A percentile compares a stretch with the other conserved stretches of the same genome.
phyloP scores from a whole-genome alignment of 2,329 filamentous ascomycete species.

The Exophiala sideris region DNA sequence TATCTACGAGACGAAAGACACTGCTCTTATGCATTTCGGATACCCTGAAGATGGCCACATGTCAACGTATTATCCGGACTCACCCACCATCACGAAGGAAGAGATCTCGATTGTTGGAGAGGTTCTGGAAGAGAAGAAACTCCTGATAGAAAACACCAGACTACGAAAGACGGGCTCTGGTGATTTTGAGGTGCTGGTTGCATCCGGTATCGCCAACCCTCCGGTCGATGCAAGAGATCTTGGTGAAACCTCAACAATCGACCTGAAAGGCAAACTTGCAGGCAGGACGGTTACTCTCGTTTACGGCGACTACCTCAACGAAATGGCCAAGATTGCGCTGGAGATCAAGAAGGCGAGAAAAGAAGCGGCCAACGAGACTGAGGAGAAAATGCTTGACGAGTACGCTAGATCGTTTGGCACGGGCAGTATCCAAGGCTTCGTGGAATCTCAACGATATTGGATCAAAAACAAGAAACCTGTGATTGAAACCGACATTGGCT shows the following conservation, averaged over 20 bases:
- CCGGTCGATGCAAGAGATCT: constrained; percentile 65
- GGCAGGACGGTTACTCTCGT: constrained; percentile 68
- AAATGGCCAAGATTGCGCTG: constrained; percentile 66
- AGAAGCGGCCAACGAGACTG: constrained; percentile 68
- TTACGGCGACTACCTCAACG: constrained; percentile 69
- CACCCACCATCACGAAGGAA: constrained; percentile 66
- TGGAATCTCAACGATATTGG: constrained; percentile 77
- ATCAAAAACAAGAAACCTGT: constrained; percentile 77
- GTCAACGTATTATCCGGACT: constrained; percentile 79
- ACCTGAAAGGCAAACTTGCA: constrained; percentile 58
- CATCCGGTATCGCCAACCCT: constrained; percentile 61
- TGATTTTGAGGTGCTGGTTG: constrained; percentile 70
- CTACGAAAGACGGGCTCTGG: constrained; percentile 64
- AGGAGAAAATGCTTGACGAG: constrained; percentile 68
- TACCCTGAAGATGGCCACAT: constrained; percentile 72
- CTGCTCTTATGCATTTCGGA: constrained; percentile 69
- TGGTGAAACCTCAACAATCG: constrained; percentile 61
- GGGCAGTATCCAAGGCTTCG: constrained; percentile 73
- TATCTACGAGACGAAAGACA: constrained; percentile 66
- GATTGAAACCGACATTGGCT: constrained; percentile 77
- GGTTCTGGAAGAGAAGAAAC: constrained; percentile 67
- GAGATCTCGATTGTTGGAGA: constrained; percentile 71
- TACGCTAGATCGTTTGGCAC: constrained; percentile 72
- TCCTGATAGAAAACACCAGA: constrained; percentile 73
- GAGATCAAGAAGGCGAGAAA: constrained; percentile 66